Percentiles rank a stretch among this genome's conserved stretches.
phyloP scores from a whole-genome alignment of 1,284 basidiomycete genomes.

The Thecaphora frezii region DNA sequence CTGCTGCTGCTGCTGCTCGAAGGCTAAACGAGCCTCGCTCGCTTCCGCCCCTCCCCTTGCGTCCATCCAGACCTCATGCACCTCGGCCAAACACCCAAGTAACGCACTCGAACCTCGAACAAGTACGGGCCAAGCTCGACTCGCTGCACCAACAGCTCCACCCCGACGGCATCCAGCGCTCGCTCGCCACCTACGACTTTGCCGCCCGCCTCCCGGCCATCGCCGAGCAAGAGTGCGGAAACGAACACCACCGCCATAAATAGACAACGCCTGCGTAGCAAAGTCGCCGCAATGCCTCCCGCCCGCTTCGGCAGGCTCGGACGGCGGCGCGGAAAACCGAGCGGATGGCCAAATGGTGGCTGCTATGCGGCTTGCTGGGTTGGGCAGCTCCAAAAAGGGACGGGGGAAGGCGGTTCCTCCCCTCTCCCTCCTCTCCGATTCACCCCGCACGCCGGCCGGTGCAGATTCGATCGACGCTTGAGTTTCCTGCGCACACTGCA shows the following conservation, averaged over 20 bases:
- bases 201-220: slow-evolving; percentile 82
- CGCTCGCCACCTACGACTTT: slow-evolving; percentile 75
- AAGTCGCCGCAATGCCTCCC: neutral
- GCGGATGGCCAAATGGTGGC: slow-evolving; percentile 69
- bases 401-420: slow-evolving; percentile 4
- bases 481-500: too few relatives aligned
- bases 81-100: slow-evolving; percentile 93
- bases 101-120: slow-evolving; percentile 82
- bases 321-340: slow-evolving; percentile 61
- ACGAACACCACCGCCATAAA: slow-evolving; percentile 1
- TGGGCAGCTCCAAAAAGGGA: slow-evolving; percentile 71
- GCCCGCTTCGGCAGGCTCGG: neutral
- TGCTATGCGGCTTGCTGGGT: slow-evolving; percentile 91
- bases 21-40: too few relatives aligned
- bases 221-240: slow-evolving; percentile 63
- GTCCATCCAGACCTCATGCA: slow-evolving; percentile 86
- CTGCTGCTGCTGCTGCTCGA: too few relatives aligned
- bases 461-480: too few relatives aligned
- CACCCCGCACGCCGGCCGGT: too few relatives aligned
- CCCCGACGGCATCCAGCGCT: slow-evolving; percentile 1
- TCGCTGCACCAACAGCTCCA: slow-evolving; percentile 65
- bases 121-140: slow-evolving; percentile 87
- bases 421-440: neutral
- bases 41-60: too few relatives aligned
- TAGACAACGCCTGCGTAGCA: neutral